A percentile compares a stretch with the other conserved stretches of the same genome.
These are phyloP conservation scores for Protea cynaroides DNA, from an alignment of 164 flowering plant genomes.

Conservation along the genomic window DNA sequence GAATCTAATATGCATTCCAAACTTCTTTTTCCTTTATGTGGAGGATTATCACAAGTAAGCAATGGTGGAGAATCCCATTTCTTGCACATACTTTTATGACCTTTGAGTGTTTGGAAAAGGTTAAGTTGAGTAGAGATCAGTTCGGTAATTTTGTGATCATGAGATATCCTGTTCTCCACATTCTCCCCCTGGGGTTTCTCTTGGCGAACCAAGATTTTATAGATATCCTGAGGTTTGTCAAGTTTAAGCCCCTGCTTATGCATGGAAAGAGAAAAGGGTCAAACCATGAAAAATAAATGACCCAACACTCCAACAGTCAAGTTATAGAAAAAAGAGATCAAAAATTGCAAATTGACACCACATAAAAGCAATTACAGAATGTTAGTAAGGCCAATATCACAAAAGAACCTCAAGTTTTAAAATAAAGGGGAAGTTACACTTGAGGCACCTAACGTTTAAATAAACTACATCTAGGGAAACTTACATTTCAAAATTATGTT, in stretches of 20 bases:
- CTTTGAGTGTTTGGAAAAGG: background rate
- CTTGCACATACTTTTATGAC: conserved; percentile 8
- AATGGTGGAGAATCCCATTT: conserved; percentile 19
- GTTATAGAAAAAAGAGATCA: background rate
- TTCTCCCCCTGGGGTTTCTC: conserved; percentile 11
- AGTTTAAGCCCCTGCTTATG: conserved; percentile 45
- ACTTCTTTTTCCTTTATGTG: conserved; percentile 10
- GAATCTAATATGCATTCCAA: conserved; percentile 16
- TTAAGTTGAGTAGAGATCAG: no score
- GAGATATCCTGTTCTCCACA: conserved; percentile 12
- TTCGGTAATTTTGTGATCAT: background rate
- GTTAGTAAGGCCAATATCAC: background rate
- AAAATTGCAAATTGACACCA: background rate
- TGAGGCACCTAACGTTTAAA: no score
- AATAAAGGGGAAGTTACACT: no score
- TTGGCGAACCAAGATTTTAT: conserved; percentile 28
- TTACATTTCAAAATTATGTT: no score
- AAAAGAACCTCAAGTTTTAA: background rate
- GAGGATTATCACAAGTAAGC: conserved; percentile 7
- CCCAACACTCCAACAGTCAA: background rate
- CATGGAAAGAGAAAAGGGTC: background rate
- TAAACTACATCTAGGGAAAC: no score
- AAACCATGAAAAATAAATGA: background rate
- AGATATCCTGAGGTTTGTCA: conserved; percentile 37
- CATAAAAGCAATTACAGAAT: background rate